These are phyloP conservation scores for Zymoseptoria brevis DNA, from an alignment of 2,329 filamentous ascomycete genomes.

Conservation along the genomic window DNA sequence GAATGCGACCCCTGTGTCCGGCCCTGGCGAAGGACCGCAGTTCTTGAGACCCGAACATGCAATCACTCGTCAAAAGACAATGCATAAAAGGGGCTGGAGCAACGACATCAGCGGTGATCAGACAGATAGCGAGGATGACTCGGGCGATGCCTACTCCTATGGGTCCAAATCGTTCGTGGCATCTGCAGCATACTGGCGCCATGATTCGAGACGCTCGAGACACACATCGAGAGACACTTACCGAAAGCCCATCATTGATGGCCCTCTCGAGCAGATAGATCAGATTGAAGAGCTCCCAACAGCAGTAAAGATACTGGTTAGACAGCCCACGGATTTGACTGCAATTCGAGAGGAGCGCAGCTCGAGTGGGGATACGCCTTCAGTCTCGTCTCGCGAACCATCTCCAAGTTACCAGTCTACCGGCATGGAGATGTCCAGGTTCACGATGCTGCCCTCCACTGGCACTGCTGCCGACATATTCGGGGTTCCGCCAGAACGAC, in stretches of 20 bases:
- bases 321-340: conserved; percentile 12
- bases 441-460: conserved; percentile 13
- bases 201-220: conserved; percentile 5
- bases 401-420: conserved; percentile 10
- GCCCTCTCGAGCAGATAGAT: neutral
- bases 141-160: conserved; percentile 7
- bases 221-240: neutral
- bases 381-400: conserved; percentile 16
- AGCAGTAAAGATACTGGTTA: conserved; percentile 15
- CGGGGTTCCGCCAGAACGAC: conserved; percentile 9
- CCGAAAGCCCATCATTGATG: neutral
- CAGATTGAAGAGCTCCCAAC: neutral
- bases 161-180: conserved; percentile 6
- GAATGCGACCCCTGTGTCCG: conserved; percentile 19
- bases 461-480: conserved; percentile 14
- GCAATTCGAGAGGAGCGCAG: conserved; percentile 12
- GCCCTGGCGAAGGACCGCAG: conserved; percentile 12
- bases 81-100: conserved; percentile 25
- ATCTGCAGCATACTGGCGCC: conserved; percentile 12
- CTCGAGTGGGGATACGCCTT: conserved; percentile 15
- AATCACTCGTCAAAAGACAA: conserved; percentile 13
- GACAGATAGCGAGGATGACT: conserved; percentile 25
- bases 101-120: conserved; percentile 30
- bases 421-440: conserved; percentile 7
- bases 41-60: conserved; percentile 18